Evolutionary conservation across 1,284 basidiomycete genomes (phyloP).

Genomic region (Ustilago bromivora): DNA sequence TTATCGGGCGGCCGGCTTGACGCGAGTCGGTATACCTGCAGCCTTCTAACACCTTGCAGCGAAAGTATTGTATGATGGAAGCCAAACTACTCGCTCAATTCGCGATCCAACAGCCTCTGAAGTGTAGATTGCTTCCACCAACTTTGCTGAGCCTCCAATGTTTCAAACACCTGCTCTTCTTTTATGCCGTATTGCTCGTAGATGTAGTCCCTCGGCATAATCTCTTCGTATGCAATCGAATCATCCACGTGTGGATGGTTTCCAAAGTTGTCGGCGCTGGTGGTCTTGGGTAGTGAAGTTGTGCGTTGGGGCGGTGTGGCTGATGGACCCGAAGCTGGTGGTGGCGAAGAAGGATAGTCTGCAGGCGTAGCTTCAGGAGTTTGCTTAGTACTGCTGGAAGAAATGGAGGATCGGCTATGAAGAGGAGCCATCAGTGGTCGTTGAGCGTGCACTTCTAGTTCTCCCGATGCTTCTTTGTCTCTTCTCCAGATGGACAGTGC

Average conservation of each 20-base stretch:
- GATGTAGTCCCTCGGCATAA: slow-evolving; percentile 56
- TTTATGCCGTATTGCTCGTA: slow-evolving; percentile 65
- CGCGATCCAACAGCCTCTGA: slow-evolving; percentile 59
- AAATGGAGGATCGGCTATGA: slow-evolving; percentile 11
- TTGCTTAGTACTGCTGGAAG: background rate
- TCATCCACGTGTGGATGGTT: background rate
- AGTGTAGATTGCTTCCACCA: slow-evolving; percentile 67
- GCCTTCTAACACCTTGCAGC: too few relatives aligned
- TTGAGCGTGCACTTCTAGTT: slow-evolving; percentile 15
- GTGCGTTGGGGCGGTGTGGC: slow-evolving; percentile 9
- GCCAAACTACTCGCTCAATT: slow-evolving; percentile 35
- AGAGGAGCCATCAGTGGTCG: background rate
- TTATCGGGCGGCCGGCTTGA: too few relatives aligned
- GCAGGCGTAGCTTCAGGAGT: background rate
- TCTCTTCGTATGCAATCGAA: slow-evolving; percentile 2
- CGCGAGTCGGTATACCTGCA: too few relatives aligned
- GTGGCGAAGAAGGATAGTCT: background rate
- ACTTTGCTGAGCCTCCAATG: slow-evolving; percentile 54
- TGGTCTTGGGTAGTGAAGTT: slow-evolving; percentile 3
- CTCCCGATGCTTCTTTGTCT: slow-evolving; percentile 33
- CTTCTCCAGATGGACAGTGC: slow-evolving; percentile 60
- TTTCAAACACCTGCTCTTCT: slow-evolving; percentile 55
- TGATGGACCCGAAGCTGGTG: background rate
- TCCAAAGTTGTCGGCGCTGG: background rate
- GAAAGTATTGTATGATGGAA: background rate